These are phyloP conservation scores for Chaetomium sp. DNA, from an alignment of 2,329 filamentous ascomycete genomes.

Conservation along the genomic window DNA sequence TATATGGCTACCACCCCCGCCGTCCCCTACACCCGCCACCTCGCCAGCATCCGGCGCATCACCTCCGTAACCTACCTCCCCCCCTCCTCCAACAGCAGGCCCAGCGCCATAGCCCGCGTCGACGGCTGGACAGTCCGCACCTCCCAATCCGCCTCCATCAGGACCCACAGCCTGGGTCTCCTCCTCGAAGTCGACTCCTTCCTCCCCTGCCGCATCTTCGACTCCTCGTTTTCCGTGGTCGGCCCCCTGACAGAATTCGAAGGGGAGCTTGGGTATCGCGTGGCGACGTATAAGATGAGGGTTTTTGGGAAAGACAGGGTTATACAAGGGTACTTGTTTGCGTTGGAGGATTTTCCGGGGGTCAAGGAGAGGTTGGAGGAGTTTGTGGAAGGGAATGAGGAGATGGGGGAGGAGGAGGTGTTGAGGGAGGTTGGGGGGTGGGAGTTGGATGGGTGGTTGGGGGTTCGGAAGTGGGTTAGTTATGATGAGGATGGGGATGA, in stretches of 20 bases:
- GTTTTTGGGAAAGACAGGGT: slow-evolving; percentile 12
- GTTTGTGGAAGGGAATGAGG: background rate
- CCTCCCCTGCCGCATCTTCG: slow-evolving; percentile 19
- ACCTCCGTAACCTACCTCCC: background rate
- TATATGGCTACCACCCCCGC: background rate
- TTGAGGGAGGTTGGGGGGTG: slow-evolving; percentile 2
- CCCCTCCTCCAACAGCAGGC: too few species aligned
- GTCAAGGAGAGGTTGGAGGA: slow-evolving; percentile 4
- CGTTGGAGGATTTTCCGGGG: slow-evolving; percentile 1
- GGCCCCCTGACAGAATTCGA: slow-evolving; percentile 9
- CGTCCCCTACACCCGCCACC: slow-evolving; percentile 4
- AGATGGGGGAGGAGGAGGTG: background rate
- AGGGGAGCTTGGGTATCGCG: slow-evolving; percentile 20
- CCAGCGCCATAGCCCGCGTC: slow-evolving; percentile 6
- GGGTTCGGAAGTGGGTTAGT: slow-evolving; percentile 23
- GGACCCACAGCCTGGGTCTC: slow-evolving; percentile 9
- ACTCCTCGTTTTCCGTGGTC: background rate
- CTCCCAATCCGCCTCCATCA: background rate
- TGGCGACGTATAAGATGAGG: slow-evolving; percentile 4
- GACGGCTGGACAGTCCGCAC: slow-evolving; percentile 27
- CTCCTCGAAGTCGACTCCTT: slow-evolving; percentile 27
- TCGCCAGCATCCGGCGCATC: slow-evolving; percentile 23
- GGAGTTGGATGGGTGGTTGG: slow-evolving; percentile 20
- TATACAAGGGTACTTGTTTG: slow-evolving; percentile 19
- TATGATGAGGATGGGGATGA: background rate